These are phyloP conservation scores for Curvularia sp. DNA, from an alignment of 2,329 filamentous ascomycete genomes.

Conservation along the genomic window DNA sequence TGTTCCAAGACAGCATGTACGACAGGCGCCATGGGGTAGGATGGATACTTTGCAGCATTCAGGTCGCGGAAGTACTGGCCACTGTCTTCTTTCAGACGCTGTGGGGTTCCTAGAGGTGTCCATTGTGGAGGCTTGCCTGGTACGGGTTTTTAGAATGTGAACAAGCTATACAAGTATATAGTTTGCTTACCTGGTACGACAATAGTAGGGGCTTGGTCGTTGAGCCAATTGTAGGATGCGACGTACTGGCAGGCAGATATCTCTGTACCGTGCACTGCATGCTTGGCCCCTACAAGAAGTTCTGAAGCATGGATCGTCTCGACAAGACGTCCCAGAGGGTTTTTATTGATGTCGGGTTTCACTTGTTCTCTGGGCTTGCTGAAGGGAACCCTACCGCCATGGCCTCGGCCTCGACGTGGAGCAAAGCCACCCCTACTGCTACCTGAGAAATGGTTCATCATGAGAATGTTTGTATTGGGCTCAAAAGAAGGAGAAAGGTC, in stretches of 20 bases:
- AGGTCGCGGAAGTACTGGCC: conserved; percentile 62
- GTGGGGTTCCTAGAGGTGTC: conserved; percentile 53
- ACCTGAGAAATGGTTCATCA: conserved; percentile 12
- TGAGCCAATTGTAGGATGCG: conserved; percentile 63
- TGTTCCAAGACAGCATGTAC: conserved; percentile 54
- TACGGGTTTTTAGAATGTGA: conserved; percentile 14
- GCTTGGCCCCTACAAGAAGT: conserved; percentile 6
- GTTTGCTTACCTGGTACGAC: conserved; percentile 35
- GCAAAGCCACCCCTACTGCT: conserved; percentile 33
- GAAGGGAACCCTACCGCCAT: conserved; percentile 24
- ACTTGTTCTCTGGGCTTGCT: conserved; percentile 16
- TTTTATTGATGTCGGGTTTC: conserved; percentile 34
- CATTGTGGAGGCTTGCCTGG: conserved; percentile 61
- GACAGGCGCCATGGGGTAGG: conserved; percentile 61
- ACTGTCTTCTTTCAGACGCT: conserved; percentile 54
- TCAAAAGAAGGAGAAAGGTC: background rate
- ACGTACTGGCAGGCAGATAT: conserved; percentile 55
- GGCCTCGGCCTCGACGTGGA: conserved; percentile 28
- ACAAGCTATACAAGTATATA: background rate
- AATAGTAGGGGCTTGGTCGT: conserved; percentile 49
- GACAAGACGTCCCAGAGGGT: conserved; percentile 44
- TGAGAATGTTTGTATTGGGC: background rate
- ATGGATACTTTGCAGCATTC: conserved; percentile 61
- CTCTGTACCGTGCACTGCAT: conserved; percentile 7
- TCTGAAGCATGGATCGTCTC: conserved; percentile 25